These are phyloP conservation scores for Raphanus raphanistrum DNA, from an alignment of 345 rosid species.

Conservation along the genomic window DNA sequence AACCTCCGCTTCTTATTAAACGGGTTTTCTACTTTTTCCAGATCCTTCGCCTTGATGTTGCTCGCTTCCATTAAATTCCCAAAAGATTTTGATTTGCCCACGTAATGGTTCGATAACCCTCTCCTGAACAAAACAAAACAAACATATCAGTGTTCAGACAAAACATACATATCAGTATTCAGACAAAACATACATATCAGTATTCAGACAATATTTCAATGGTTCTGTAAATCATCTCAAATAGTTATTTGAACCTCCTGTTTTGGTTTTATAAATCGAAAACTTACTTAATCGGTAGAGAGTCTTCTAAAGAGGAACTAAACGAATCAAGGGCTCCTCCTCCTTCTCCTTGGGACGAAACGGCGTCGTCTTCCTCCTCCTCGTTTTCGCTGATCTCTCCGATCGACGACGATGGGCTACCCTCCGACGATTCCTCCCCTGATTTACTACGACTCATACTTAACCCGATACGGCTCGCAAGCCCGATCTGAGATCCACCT, in stretches of 20 bases:
- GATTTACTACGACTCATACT: constrained; percentile 7
- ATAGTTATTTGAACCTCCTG: neutral
- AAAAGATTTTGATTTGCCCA: constrained; percentile 89
- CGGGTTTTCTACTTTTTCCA: constrained; percentile 74
- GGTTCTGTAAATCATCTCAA: too few species aligned
- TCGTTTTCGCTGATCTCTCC: constrained; percentile 56
- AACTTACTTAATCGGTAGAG: constrained; percentile 67
- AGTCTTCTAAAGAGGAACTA: constrained; percentile 57
- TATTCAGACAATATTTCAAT: constrained; percentile 11
- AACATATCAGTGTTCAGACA: constrained; percentile 15
- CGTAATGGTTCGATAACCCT: constrained; percentile 75
- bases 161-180: constrained; percentile 19
- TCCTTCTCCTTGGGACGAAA: constrained; percentile 26
- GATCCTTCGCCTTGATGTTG: constrained; percentile 49
- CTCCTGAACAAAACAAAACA: constrained; percentile 47
- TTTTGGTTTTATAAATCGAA: neutral
- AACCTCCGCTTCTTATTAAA: constrained; percentile 75
- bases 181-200: constrained; percentile 12
- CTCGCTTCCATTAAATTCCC: constrained; percentile 56
- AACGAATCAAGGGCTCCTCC: constrained; percentile 38
- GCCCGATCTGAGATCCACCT: constrained; percentile 24
- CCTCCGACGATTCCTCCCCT: constrained; percentile 44
- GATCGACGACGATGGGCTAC: constrained; percentile 70
- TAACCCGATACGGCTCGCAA: constrained; percentile 1
- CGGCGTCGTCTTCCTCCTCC: constrained; percentile 41